Evolutionary conservation across 331 rosid genomes (phyloP), one percentile per base, ranked within the genome.

Genomic region (Malus hybrid): DNA sequence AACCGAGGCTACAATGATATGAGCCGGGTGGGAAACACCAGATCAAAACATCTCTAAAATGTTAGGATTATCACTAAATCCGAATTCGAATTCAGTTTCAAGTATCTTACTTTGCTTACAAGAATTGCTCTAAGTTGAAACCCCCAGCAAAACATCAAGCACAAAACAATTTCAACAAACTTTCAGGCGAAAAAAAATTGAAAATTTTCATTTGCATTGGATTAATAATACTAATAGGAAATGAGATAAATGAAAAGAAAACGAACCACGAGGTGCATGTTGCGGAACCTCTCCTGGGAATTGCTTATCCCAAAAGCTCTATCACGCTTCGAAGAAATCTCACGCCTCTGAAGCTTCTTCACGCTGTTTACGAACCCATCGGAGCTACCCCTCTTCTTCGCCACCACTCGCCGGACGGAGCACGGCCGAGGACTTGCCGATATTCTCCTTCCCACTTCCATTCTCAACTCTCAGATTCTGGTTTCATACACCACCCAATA

Each of bases 371-470:
- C 94, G 53, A 90, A 87, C 19, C 93, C 94, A 77, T 89, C 94
- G 4, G 79, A 83, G 6, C 88, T 87, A 19, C 86, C 86, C 74
- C 87, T 83, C 88, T 87, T 92, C 88, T 87, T 92, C 85, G 98
- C 96, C 66, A 88, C 77, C 8, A 93, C 77, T 53, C 98, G 87
- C 56, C 94, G 84, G 44, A 91, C 94, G n/a, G 90, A 82, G 79
- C 97, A 90, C 66, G 94, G 94, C 58, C 98, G 79, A 46, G 98
- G 98, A 71, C 94, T 93, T 82, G 88, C 98, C 66, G 94, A 86
- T 71, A 93, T 89, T 80, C 94, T 90, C 82, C 89, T 88, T 34
- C 96, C 91, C 34, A 87, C 86, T 61, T 93, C 98, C 98, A 93
- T 93, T 69, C 39, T 57, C 66, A 33, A 19, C 73, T 4, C 26